phyloP scores from a whole-genome alignment of 2,329 filamentous ascomycete genomes.

The Anisogramma anomala region DNA sequence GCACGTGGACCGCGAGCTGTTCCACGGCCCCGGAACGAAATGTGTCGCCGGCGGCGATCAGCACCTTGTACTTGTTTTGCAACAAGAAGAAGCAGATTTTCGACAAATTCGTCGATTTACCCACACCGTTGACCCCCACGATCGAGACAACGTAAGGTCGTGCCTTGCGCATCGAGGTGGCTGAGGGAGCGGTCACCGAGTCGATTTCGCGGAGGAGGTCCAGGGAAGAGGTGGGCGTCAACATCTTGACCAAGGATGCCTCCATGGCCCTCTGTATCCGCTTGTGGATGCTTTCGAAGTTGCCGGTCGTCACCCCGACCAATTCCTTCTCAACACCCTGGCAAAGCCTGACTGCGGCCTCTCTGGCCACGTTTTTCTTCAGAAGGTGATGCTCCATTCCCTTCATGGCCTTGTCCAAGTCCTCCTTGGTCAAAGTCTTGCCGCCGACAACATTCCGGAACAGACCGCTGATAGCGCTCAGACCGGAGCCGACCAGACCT shows the following conservation, averaged over 20 bases:
- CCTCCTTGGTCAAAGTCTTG: constrained; percentile 78
- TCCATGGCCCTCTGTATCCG: constrained; percentile 82
- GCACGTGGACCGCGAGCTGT: constrained; percentile 88
- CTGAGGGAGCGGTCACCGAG: constrained; percentile 56
- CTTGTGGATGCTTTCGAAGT: constrained; percentile 77
- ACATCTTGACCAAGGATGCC: constrained; percentile 82
- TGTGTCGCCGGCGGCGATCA: constrained; percentile 52
- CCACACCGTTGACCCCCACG: constrained; percentile 94
- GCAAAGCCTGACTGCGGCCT: constrained; percentile 83
- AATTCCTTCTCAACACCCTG: constrained; percentile 85
- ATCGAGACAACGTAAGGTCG: constrained; percentile 97
- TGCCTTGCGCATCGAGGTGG: constrained; percentile 47
- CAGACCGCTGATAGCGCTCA: constrained; percentile 74
- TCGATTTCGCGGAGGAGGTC: constrained; percentile 92
- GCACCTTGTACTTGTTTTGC: constrained; percentile 73
- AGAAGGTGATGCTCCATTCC: constrained; percentile 92
- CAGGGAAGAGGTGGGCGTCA: constrained; percentile 88
- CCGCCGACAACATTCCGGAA: constrained; percentile 94
- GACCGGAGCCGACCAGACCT: constrained; percentile 65
- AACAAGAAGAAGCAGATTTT: constrained; percentile 98
- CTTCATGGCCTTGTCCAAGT: constrained; percentile 85
- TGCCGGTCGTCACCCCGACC: constrained; percentile 80
- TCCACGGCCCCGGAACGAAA: constrained; percentile 96
- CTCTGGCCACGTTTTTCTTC: constrained; percentile 90
- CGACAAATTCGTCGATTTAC: constrained; percentile 93